Evolutionary conservation across 202 grass and related monocot genomes (phyloP).

Genomic region (Carex arenaria): DNA sequence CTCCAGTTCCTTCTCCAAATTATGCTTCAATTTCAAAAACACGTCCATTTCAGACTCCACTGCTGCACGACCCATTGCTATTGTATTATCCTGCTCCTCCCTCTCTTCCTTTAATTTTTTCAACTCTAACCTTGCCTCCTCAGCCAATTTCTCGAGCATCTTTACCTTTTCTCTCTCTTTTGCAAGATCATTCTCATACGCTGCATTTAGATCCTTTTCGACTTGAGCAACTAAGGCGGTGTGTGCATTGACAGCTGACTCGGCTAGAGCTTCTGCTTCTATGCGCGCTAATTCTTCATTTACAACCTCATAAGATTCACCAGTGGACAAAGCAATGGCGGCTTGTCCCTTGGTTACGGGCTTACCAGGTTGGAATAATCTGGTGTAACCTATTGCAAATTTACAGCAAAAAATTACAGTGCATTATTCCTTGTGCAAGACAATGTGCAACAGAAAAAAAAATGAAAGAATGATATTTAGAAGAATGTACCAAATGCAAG

Average conservation of each 20-base stretch:
- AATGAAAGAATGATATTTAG: constrained; percentile 10
- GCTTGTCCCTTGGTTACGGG: constrained; percentile 96
- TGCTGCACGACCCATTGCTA: constrained; percentile 55
- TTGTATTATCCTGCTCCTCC: constrained; percentile 74
- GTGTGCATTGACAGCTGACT: constrained; percentile 87
- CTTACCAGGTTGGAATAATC: constrained; percentile 86
- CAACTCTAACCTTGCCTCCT: constrained; percentile 66
- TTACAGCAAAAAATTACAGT: background rate
- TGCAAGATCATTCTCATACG: constrained; percentile 66
- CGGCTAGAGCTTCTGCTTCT: constrained; percentile 94
- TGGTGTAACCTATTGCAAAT: constrained; percentile 61
- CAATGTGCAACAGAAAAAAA: background rate
- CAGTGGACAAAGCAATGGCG: constrained; percentile 71
- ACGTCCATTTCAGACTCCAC: constrained; percentile 97
- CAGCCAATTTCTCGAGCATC: constrained; percentile 60
- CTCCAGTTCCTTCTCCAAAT: constrained; percentile 84
- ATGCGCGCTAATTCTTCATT: constrained; percentile 83
- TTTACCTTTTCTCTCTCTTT: constrained; percentile 73
- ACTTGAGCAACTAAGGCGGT: constrained; percentile 79
- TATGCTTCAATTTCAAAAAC: constrained; percentile 65
- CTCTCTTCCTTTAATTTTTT: constrained; percentile 61
- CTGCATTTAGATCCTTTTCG: constrained; percentile 79
- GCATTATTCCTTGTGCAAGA: background rate
- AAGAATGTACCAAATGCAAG: constrained; percentile 81
- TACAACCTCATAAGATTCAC: constrained; percentile 75